Percentiles rank a stretch among this genome's conserved stretches.
Evolutionary conservation across 805 yeast species (phyloP).

Genomic region (Ogataea siamensis): DNA sequence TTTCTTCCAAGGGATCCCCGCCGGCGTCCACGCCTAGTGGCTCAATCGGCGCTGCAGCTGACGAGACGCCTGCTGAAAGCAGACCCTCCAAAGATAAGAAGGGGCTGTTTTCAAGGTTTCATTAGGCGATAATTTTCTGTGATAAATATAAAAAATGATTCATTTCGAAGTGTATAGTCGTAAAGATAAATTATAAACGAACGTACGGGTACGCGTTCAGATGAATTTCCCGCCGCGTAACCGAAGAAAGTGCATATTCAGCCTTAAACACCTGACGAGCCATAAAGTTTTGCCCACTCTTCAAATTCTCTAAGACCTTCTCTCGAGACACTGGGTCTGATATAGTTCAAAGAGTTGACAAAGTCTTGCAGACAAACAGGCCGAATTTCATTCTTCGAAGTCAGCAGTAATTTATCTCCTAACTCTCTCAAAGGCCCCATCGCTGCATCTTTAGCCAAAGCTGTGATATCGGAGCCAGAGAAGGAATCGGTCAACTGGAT

Average conservation of each 20-base stretch:
- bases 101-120: conserved; percentile 17
- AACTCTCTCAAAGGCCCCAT: conserved; percentile 93
- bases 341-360: conserved; percentile 66
- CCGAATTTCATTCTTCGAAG: conserved; percentile 72
- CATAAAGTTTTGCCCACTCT: conserved; percentile 83
- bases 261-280: conserved; percentile 77
- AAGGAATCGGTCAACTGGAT: conserved; percentile 60
- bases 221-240: no score
- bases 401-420: conserved; percentile 75
- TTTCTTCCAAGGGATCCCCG: conserved; percentile 3
- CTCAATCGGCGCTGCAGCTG: neutral
- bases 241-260: neutral
- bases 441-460: conserved; percentile 94
- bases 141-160: neutral
- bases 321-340: conserved; percentile 83
- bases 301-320: conserved; percentile 81
- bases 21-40: conserved; percentile 5
- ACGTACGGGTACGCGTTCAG: no score
- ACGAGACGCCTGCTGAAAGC: conserved; percentile 6
- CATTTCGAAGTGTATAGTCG: neutral
- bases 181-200: neutral
- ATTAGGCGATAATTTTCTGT: conserved; percentile 1
- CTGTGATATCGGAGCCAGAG: conserved; percentile 93
- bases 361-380: conserved; percentile 76
- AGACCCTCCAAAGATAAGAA: conserved; percentile 8